Evolutionary conservation across 768 basidiomycete species (phyloP).

Genomic region (Leccinum arenicola): DNA sequence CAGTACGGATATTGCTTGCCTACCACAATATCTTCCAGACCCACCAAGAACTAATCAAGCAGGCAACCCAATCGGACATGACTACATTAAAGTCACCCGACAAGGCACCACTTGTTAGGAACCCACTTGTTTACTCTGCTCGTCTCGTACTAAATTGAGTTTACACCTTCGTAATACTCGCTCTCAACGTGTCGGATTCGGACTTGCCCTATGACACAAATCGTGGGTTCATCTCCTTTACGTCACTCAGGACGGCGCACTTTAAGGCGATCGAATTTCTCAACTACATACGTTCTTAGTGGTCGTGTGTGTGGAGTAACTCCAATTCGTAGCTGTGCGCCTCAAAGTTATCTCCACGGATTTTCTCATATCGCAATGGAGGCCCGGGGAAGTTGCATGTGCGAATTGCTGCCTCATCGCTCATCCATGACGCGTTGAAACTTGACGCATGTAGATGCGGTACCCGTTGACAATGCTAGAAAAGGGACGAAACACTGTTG

Average conservation of each 20-base stretch:
- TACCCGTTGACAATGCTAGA: neutral
- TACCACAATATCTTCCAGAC: constrained; percentile 2
- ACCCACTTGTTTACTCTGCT: neutral
- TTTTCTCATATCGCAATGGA: constrained; percentile 2
- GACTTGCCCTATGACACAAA: neutral
- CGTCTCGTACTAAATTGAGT: neutral
- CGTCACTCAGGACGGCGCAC: neutral
- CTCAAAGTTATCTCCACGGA: neutral
- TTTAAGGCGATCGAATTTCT: neutral
- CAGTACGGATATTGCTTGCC: neutral
- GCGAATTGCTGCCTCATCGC: neutral
- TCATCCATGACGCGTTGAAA: neutral
- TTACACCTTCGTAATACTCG: neutral
- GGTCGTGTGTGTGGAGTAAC: neutral
- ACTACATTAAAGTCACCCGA: neutral
- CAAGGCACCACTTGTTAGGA: neutral
- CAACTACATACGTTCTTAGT: neutral
- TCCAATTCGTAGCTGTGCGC: neutral
- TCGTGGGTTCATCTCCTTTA: neutral
- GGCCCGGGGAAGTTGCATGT: neutral
- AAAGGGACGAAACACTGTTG: neutral
- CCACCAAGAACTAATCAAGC: neutral
- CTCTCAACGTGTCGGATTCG: neutral
- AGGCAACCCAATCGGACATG: neutral
- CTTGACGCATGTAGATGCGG: neutral